A percentile compares a stretch with the other conserved stretches of the same genome.
Conservation (phyloP, 1,139 yeast genomes). For the Taphrina betulina region DNA sequence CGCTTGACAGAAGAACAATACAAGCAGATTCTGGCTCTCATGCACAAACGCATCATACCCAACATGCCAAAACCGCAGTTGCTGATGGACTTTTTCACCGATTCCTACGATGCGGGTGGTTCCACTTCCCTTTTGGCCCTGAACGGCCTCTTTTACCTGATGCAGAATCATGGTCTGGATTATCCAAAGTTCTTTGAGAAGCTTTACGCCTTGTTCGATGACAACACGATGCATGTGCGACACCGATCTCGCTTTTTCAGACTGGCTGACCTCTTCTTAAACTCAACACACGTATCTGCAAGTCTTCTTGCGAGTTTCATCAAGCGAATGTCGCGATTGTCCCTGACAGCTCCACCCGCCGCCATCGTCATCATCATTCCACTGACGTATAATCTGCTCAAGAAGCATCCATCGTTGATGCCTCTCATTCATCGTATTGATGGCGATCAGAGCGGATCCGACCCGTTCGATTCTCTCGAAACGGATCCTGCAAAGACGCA, state of each 20-base stretch:
- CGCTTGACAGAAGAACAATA: slow-evolving; percentile 56
- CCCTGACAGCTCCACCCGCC: slow-evolving; percentile 80
- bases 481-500: slow-evolving; percentile 71
- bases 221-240: slow-evolving; percentile 72
- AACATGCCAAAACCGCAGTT: slow-evolving; percentile 73
- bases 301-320: slow-evolving; percentile 83
- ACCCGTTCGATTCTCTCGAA: slow-evolving; percentile 67
- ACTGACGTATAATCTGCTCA: slow-evolving; percentile 82
- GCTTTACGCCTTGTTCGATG: slow-evolving; percentile 69
- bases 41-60: slow-evolving; percentile 85
- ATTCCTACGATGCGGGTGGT: slow-evolving; percentile 65
- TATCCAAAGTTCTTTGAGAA: slow-evolving; percentile 88
- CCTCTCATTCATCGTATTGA: slow-evolving; percentile 65
- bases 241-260: slow-evolving; percentile 87
- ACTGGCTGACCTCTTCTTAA: slow-evolving; percentile 75
- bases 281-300: slow-evolving; percentile 86
- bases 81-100: slow-evolving; percentile 90
- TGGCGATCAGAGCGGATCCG: slow-evolving; percentile 44
- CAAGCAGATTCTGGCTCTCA: slow-evolving; percentile 62
- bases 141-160: slow-evolving; percentile 82
- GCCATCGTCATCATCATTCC: slow-evolving; percentile 87
- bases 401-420: slow-evolving; percentile 94
- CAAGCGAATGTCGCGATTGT: slow-evolving; percentile 71
- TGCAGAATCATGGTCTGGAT: slow-evolving; percentile 79
- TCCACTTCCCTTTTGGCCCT: slow-evolving; percentile 59